Evolutionary conservation across 2,329 filamentous ascomycete species (phyloP), one percentile per base, ranked within the genome.

Genomic region (Penicillium sp.): DNA sequence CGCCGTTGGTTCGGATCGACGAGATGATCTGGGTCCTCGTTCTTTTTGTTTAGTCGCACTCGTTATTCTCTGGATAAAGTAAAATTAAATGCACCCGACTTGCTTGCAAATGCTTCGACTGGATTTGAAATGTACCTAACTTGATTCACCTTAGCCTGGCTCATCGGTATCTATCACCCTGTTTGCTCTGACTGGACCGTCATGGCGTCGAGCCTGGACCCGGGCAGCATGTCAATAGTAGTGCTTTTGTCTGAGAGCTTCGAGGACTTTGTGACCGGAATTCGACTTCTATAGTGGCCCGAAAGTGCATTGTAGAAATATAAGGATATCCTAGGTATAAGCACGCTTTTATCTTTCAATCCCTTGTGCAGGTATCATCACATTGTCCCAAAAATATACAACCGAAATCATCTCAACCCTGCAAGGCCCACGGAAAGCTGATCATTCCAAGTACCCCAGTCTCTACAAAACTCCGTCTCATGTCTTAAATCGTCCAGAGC

Each of bases 391-490:
- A 34, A 34, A 41, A 38, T 57, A 12, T 47, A 31, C 43, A 28
- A 41, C 35, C 28, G 5, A 49, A 35, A 43, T 37, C 20, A 10
- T 20, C 25, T 25, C 14, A 12, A 38, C 20, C 10, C 6, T 34
- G 38, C 55, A 48, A 37, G 47, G 25, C 39, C 35, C 34, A 41
- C 43, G 10, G 60, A 58, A 39, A 74, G 64, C 52, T 71, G 72
- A 61, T 78, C 75, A 58, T 68, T 69, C 77, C 77, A 79, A 41
- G 74, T 78, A n/a, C 77, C 77, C 52, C 77, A 48, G 55, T 78
- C 67, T 57, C 73, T 72, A 64, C 76, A 75, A 55, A 66, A 70
- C 62, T 77, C 75, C 3, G 77, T 79, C 47, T 74, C 75, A 50
- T 65, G 58, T 20, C 63, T 63, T 48, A 81, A 57, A 47, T 74